phyloP scores from a whole-genome alignment of 306 rosid genomes.

The Quercus ilex region DNA sequence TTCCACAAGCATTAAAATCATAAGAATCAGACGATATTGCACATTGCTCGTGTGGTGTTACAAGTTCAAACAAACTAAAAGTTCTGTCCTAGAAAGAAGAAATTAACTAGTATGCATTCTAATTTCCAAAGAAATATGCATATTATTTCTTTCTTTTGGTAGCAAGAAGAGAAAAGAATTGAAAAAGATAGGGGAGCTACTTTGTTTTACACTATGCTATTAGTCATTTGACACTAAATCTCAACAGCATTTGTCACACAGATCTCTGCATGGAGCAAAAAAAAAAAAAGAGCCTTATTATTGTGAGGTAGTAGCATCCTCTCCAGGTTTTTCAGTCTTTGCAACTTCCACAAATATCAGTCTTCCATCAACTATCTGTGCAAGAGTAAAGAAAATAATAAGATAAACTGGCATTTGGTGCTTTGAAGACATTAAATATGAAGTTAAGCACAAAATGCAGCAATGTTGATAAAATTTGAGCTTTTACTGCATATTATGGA shows the following conservation, averaged over 20 bases:
- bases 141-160: neutral
- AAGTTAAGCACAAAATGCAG: neutral
- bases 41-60: no score
- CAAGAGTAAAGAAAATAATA: neutral
- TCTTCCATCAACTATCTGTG: slow-evolving; percentile 69
- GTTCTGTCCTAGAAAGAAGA: neutral
- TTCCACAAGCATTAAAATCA: neutral
- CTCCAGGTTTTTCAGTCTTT: neutral
- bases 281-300: neutral
- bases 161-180: no score
- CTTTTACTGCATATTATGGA: neutral
- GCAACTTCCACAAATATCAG: slow-evolving; percentile 75
- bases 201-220: neutral
- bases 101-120: neutral
- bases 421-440: neutral
- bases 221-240: neutral
- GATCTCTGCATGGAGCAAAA: neutral
- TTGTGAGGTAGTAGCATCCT: slow-evolving; percentile 16
- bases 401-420: neutral
- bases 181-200: no score
- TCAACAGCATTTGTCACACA: neutral
- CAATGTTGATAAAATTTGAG: neutral
- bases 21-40: neutral
- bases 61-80: no score
- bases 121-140: neutral